Evolutionary conservation across 305 asterid genomes (phyloP).

Genomic region (Solanum hybrid): DNA sequence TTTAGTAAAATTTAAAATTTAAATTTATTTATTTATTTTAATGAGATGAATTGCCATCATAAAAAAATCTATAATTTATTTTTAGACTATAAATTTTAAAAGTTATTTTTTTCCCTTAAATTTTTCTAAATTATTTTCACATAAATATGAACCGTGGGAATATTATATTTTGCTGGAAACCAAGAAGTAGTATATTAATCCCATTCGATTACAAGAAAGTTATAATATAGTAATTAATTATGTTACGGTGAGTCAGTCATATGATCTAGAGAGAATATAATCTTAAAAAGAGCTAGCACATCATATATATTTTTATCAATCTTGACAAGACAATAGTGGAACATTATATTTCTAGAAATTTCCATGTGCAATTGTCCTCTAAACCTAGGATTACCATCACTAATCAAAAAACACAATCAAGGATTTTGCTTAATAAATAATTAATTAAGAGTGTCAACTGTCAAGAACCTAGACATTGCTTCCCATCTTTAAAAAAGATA

Average conservation of each 20-base stretch:
- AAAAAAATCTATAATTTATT: too few relatives aligned
- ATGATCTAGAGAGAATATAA: neutral
- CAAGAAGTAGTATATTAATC: neutral
- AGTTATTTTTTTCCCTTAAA: neutral
- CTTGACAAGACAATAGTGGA: neutral
- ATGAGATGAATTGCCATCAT: too few relatives aligned
- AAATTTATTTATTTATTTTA: too few relatives aligned
- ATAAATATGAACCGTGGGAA: neutral
- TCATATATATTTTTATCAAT: neutral
- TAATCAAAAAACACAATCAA: neutral
- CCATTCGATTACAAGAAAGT: neutral
- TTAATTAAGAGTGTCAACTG: neutral
- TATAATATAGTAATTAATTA: neutral
- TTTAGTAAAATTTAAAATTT: neutral
- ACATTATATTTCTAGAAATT: neutral
- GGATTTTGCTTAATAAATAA: neutral
- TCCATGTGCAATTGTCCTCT: neutral
- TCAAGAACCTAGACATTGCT: neutral
- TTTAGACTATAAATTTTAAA: too few relatives aligned
- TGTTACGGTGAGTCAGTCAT: neutral
- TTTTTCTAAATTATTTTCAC: neutral
- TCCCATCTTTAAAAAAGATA: neutral
- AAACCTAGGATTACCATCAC: constrained; percentile 1
- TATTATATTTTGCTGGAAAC: neutral
- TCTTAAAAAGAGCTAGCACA: neutral